phyloP scores from a whole-genome alignment of 176 grass and related monocot species.

The Carex littledalei region DNA sequence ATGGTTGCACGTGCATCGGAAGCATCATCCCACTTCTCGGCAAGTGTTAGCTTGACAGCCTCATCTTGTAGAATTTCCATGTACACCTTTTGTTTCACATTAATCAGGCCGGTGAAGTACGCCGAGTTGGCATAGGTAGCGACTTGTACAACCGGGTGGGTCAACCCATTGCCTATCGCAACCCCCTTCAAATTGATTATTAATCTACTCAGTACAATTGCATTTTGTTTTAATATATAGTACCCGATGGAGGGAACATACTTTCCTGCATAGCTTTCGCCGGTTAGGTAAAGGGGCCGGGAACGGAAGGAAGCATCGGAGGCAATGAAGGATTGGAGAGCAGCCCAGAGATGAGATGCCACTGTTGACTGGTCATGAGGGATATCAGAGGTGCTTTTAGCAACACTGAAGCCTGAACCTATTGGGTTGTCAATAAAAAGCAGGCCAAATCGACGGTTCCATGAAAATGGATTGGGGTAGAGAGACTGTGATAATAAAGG shows the following conservation, averaged over 20 bases:
- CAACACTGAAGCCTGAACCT: slow-evolving; percentile 58
- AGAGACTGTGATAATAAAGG: slow-evolving; percentile 15
- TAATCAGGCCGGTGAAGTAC: slow-evolving; percentile 67
- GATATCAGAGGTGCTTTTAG: slow-evolving; percentile 24
- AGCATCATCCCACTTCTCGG: slow-evolving; percentile 27
- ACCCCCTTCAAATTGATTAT: slow-evolving; percentile 43
- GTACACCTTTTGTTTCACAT: slow-evolving; percentile 25
- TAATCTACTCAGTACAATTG: background rate
- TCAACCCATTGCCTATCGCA: slow-evolving; percentile 62
- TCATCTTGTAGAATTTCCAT: slow-evolving; percentile 36
- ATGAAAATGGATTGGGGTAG: slow-evolving; percentile 34
- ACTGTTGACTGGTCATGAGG: slow-evolving; percentile 44
- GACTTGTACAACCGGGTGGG: slow-evolving; percentile 49
- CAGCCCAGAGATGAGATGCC: slow-evolving; percentile 39
- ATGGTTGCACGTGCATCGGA: slow-evolving; percentile 22
- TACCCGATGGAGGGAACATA: slow-evolving; percentile 43
- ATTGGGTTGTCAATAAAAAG: slow-evolving; percentile 76
- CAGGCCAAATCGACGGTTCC: slow-evolving; percentile 60
- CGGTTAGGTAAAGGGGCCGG: slow-evolving; percentile 51
- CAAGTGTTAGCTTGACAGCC: slow-evolving; percentile 21
- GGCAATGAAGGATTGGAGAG: slow-evolving; percentile 45
- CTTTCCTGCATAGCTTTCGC: slow-evolving; percentile 78
- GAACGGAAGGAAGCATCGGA: slow-evolving; percentile 31
- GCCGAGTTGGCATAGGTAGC: slow-evolving; percentile 49
- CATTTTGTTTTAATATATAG: slow-evolving; percentile 36